phyloP scores from a whole-genome alignment of 345 rosid species.

The Erodium maritimum region DNA sequence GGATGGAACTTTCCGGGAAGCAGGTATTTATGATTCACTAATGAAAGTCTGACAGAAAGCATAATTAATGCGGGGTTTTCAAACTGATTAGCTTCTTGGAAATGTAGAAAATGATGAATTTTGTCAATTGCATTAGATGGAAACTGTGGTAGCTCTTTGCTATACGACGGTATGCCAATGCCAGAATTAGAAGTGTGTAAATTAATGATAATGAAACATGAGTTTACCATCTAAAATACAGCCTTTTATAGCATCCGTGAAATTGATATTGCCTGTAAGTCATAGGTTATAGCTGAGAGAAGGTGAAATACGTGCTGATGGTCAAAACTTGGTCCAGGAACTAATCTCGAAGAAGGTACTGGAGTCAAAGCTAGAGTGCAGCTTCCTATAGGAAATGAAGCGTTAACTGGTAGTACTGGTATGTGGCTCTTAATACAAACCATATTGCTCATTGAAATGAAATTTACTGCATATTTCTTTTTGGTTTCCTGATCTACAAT shows the following conservation, averaged over 20 bases:
- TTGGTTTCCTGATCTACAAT: not conserved
- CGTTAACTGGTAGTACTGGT: conserved; percentile 21
- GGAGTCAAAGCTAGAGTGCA: conserved; percentile 8
- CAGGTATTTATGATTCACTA: not conserved
- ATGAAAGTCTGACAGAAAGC: not conserved
- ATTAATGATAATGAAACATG: conserved; percentile 11
- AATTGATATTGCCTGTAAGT: not conserved
- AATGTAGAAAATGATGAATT: conserved; percentile 13
- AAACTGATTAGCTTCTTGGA: conserved; percentile 5
- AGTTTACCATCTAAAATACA: conserved; percentile 4
- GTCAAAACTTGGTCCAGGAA: not conserved
- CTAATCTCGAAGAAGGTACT: conserved; percentile 1
- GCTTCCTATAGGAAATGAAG: conserved; percentile 15
- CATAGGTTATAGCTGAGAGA: too few species aligned
- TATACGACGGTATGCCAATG: not conserved
- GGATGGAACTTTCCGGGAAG: conserved; percentile 12
- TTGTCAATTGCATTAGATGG: not conserved
- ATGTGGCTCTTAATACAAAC: conserved; percentile 8
- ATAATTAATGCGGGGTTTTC: not conserved
- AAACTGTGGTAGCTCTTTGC: conserved; percentile 1
- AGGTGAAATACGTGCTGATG: not conserved
- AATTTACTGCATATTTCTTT: not conserved
- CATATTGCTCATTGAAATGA: not conserved
- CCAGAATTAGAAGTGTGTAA: conserved; percentile 6
- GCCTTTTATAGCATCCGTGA: too few species aligned